Evolutionary conservation across 2,329 filamentous ascomycete species (phyloP), one percentile per base, ranked within the genome.

Genomic region (Diaporthe citri): DNA sequence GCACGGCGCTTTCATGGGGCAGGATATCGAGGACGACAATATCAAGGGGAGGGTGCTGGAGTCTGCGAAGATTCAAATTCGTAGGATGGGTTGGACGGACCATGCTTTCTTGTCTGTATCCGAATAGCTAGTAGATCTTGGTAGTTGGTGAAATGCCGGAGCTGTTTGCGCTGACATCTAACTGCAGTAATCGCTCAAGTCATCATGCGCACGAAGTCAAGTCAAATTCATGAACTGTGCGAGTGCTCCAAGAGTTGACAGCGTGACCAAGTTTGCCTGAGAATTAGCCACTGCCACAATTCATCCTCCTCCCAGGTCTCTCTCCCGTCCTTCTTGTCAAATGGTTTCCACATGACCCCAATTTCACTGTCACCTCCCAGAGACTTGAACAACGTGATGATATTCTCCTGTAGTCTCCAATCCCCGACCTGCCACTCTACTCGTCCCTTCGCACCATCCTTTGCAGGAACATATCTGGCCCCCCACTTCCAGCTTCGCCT

Each of bases 51-150:
- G 93, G 77, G 88, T 96, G 36, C 79, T 95, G 80, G 90, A 95
- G 75, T 96, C 94, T 81, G 94, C 94, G 88, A 90, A 94, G 85
- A 93, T 95, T 28, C 93, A 95, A 80, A 86, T 92, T 3, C 85
- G 81, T 77, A 85, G 83, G 31, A 88, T 87, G 80, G 90, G 90
- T 0, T 85, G 88, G 78, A 80, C 74, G 9, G 79, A 81, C 3
- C 86, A 88, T 66, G 80, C 81, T 0, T 79, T 90, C 34, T 76
- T 87, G 77, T 55, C 15, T 31, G 10, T 41, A 69, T 55, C 64
- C 41, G n/a, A 39, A 12, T 55, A 69, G 34, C 3, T 20, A 39
- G 62, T 34, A 20, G 13, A 25, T 25, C 9, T 6, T 25, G 12
- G 34, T 8, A 17, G 28, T 2, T 20, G 13, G 41, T n/a, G 4